These are phyloP conservation scores for Fusarium austroafricanum DNA, from an alignment of 2,329 filamentous ascomycete genomes.

Conservation along the genomic window DNA sequence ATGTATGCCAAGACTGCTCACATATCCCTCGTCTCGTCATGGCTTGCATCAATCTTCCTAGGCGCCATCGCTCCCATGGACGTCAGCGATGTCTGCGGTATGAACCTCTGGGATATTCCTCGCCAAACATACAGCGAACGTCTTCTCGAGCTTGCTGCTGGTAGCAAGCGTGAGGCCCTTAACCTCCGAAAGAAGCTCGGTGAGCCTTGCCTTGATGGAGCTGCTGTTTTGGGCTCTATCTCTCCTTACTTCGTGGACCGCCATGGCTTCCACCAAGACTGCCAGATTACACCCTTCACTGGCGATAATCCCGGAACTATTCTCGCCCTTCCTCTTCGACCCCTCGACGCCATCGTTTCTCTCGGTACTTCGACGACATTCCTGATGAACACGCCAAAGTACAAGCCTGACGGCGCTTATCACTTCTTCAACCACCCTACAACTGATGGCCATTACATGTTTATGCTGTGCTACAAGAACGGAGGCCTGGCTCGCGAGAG, in stretches of 20 bases:
- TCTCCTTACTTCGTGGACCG: conserved; percentile 81
- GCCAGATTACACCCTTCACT: conserved; percentile 86
- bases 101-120: conserved; percentile 95
- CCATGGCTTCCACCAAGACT: conserved; percentile 81
- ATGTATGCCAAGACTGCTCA: conserved; percentile 84
- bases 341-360: conserved; percentile 92
- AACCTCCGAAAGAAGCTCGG: conserved; percentile 84
- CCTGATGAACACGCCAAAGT: conserved; percentile 94
- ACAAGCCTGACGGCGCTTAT: conserved; percentile 88
- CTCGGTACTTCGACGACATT: conserved; percentile 97
- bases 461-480: conserved; percentile 99
- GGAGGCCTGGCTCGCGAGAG: conserved; percentile 92
- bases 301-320: conserved; percentile 98
- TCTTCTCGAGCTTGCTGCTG: conserved; percentile 80
- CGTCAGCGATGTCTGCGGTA: conserved; percentile 93
- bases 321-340: conserved; percentile 85
- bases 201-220: conserved; percentile 82
- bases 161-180: conserved; percentile 66
- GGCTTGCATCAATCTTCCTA: conserved; percentile 89
- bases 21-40: conserved; percentile 95
- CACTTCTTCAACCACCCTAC: conserved; percentile 99
- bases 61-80: conserved; percentile 89
- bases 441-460: conserved; percentile 93
- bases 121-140: conserved; percentile 77
- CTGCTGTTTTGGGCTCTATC: conserved; percentile 79